Base-by-base conservation (phyloP, 2,329 filamentous ascomycete genomes). In the Fusarium stilboides region DNA sequence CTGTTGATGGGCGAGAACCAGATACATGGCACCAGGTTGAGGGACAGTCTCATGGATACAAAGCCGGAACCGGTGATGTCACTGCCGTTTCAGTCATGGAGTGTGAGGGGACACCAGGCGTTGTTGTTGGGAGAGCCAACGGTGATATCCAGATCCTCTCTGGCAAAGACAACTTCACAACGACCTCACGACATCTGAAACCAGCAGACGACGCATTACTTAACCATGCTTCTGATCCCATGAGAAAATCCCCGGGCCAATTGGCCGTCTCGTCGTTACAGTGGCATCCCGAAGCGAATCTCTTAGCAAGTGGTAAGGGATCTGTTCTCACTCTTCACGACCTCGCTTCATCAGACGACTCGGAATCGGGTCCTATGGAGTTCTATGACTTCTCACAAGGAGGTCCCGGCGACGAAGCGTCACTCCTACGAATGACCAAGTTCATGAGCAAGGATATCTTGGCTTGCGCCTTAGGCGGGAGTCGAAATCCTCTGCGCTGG, bases 71-170 rank as follows among this genome's bases (percentile, higher is more conserved):
- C 31, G 86, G 85, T 56, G 86, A 88, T 55, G 80, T 86, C 8
- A 86, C 81, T 3, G 79, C 83, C 5, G 70, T 88, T 2, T 79
- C 80, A 0, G 77, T 87, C 20, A 71, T 86, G 6, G 80, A 82
- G 37, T 71, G 77, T 6, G 55, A 73, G 5, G 73, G 65, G 4
- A 55, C 60, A 17, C 69, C 80, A 17, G 77, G 80, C 3, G 68
- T 86, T 1, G 69, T 87, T 4, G 81, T 84, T 0, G 86, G 85
- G 6, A 79, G 86, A 34, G 84, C 85, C 1, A 86, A 83, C 64
- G 86, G 86, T 2, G 77, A 84, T 19, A 71, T 88, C 7, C 77
- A 82, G 9, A 70, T 88, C 4, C 63, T 86, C 8, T 83, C 82
- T 5, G 77, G 77, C 24, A 71, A 77, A 1, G 75, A 78, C 34